Conservation (phyloP, 139 green algal species). For the Tetraselmis chui region DNA sequence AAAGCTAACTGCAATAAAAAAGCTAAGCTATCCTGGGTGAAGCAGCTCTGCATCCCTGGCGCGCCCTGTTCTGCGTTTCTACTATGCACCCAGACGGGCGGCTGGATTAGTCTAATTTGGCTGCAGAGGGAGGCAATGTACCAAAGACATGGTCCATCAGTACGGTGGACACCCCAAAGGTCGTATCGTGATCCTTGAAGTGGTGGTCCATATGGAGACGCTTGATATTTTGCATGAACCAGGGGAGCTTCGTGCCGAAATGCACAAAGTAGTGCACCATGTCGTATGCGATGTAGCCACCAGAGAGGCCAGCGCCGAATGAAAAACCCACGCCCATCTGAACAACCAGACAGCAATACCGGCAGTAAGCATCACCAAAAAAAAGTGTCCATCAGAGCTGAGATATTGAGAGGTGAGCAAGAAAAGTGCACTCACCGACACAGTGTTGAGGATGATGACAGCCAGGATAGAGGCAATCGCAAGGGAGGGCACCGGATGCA, state of each 20-base stretch:
- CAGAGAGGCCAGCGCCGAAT: not conserved
- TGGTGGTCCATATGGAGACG: slow-evolving; percentile 74
- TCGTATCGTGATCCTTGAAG: slow-evolving; percentile 43
- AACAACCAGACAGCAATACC: too few species aligned
- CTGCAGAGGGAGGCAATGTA: slow-evolving; percentile 29
- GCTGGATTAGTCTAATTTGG: too few species aligned
- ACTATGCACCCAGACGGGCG: too few species aligned
- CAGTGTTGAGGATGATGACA: not conserved
- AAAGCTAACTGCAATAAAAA: too few species aligned
- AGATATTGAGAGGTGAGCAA: too few species aligned
- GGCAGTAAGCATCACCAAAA: too few species aligned
- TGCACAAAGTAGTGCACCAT: slow-evolving; percentile 79
- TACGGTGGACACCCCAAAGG: slow-evolving; percentile 71
- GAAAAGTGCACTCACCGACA: not conserved
- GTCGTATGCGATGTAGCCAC: slow-evolving; percentile 89
- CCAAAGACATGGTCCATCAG: slow-evolving; percentile 67
- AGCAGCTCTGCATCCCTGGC: too few species aligned
- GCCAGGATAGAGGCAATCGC: slow-evolving; percentile 20
- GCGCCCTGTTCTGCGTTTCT: too few species aligned
- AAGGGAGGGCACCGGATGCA: slow-evolving; percentile 71
- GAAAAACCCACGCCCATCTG: not conserved
- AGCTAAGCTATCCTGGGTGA: too few species aligned
- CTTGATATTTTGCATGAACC: slow-evolving; percentile 3
- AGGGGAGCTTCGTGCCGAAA: slow-evolving; percentile 14
- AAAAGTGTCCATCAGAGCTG: too few species aligned